Evolutionary conservation across 2,329 filamentous ascomycete species (phyloP), one percentile per base, ranked within the genome.

Genomic region (Zelopaecilomyces penicillatus): DNA sequence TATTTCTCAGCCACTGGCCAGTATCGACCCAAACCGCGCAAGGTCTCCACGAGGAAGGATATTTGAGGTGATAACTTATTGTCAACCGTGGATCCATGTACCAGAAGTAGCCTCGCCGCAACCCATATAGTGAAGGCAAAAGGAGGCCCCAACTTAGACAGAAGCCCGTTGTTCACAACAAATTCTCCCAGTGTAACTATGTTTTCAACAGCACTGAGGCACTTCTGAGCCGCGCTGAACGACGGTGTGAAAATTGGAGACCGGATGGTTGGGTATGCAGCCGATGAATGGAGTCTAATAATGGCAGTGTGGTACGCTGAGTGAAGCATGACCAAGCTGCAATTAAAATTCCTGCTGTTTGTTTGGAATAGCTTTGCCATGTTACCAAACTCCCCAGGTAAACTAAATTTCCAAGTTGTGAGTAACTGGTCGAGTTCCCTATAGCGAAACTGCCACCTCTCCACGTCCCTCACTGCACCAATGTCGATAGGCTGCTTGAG

Each of bases 121-220:
- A 95, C 90, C 90, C 90, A 95, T 2, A 95, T 72, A 0, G 87
- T 89, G 59, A 95, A 96, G 4, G 89, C 89, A 60, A 95, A 95
- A 0, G 88, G 89, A 0, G 89, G 89, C 0, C 90, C 90, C 11
- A 95, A 78, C 60, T 89, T 89, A 41, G 80, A 74, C 19, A 95
- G 72, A 61, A 95, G 76, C 42, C 76, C 75, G 54, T 87, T 84
- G 48, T 79, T 79, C 29, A 85, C 76, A 9, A 94, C 87, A 56
- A 88, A 89, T 49, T 85, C 82, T 49, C 83, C 84, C 1, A 95
- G 73, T 0, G 83, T 80, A 33, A 84, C 80, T 47, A 95, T 87
- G 56, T 85, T 85, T 58, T 90, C 84, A 7, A 94, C 90, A 2
- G 90, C 89, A 4, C 78, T 77, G 48, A 90, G 80, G 57, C 90